Evolutionary conservation across 768 basidiomycete genomes (phyloP).

Genomic region (Boletus coccyginus): DNA sequence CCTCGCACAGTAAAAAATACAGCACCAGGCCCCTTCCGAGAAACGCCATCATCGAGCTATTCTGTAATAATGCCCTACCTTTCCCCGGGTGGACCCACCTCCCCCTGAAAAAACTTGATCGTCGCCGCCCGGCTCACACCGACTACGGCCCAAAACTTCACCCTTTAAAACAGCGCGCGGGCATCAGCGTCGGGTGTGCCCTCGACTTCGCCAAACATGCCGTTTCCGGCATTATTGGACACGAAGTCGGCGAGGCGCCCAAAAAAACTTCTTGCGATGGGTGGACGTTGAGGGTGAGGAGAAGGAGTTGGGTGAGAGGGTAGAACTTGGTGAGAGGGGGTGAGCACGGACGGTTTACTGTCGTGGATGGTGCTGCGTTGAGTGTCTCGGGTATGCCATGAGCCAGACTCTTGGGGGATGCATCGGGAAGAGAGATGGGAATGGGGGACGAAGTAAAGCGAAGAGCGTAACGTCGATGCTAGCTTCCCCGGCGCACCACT

Average conservation of each 20-base stretch:
- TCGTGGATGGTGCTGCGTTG: background rate
- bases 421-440: background rate
- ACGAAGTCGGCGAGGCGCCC: slow-evolving; percentile 40
- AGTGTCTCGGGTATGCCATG: background rate
- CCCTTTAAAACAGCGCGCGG: slow-evolving; percentile 32
- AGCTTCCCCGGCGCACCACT: too few species aligned
- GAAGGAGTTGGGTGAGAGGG: slow-evolving; percentile 29
- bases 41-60: slow-evolving; percentile 9
- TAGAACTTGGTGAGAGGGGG: slow-evolving; percentile 24
- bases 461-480: too few species aligned
- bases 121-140: slow-evolving; percentile 24
- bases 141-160: slow-evolving; percentile 20
- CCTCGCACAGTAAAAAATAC: slow-evolving; percentile 11
- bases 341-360: slow-evolving; percentile 30
- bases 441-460: background rate
- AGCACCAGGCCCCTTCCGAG: background rate
- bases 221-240: slow-evolving; percentile 40
- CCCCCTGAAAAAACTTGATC: slow-evolving; percentile 32
- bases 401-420: slow-evolving; percentile 10
- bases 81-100: slow-evolving; percentile 24
- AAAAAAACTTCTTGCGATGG: slow-evolving; percentile 31
- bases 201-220: slow-evolving; percentile 34
- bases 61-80: slow-evolving; percentile 12
- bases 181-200: slow-evolving; percentile 29
- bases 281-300: slow-evolving; percentile 40